Evolutionary conservation across 805 yeast species (phyloP), one percentile per base, ranked within the genome.

Genomic region (Starmerella bacillaris): DNA sequence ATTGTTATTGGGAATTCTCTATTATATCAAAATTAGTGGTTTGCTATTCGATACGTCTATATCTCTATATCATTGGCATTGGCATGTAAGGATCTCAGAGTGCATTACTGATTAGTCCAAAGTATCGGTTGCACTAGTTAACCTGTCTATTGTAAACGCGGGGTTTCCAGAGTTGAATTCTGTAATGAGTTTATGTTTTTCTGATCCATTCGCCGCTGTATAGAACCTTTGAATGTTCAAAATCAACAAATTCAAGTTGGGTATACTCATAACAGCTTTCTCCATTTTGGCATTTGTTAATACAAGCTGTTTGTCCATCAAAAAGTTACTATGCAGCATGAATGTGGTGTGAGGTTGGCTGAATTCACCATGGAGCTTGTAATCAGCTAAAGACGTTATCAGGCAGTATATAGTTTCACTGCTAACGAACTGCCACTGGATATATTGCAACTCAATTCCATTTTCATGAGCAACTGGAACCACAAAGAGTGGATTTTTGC

Each of bases 271-370:
- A 24, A 73, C 63, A 11, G 76, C 64, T 36, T 80, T 84, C 33
- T 63, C 58, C 3, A 83, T 72, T 24, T 65, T 65, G 2, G 95
- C 94, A 45, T 83, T 83, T 92, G 84, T 78, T 44, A 89, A 60
- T 0, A 79, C 79, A 1, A 79, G 38, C 0, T 64, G 72, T 42
- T 78, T 74, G 12, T 65, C 63, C 11, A 49, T 55, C 5, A 53
- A 60, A 34, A 86, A 58, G 37, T 89, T 94, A 30, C 74, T 70
- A 58, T 86, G 95, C 63, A 86, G 78, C 56, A 73, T 70, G 42
- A 89, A 61, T 0, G 94, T 79, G 0, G 95, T 82, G 55, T 89
- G 96, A 1, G 98, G 96, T 51, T 80, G 75, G 7, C 98, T 94
- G 56, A 65, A 89, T 51, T 86, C 95, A 37, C 70, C 71, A 51